Evolutionary conservation across 306 rosid species (phyloP), one percentile per base, ranked within the genome.

Genomic region (Canavalia gladiata): DNA sequence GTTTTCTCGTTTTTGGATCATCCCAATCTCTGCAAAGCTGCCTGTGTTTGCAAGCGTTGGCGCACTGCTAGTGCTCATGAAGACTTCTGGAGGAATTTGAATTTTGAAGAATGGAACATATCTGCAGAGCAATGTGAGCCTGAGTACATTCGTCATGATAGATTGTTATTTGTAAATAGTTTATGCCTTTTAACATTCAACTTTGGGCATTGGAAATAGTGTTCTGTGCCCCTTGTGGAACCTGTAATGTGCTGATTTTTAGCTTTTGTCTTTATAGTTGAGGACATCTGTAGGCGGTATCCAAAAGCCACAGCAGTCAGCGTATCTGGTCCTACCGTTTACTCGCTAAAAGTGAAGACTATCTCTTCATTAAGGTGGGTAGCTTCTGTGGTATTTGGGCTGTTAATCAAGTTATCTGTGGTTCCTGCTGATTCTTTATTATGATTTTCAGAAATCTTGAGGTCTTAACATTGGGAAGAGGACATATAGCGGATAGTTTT

Each of bases 1-100:
- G 98, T 94, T 52, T 94, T 94, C 90, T 94, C 98, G 72, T 94
- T 94, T 92, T 83, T 94, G 87, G 91, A 91, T 88, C 97, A 88
- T 79, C 68, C 68, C 64, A 87, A 88, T 87, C 98, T 94, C 41
- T 94, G 97, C 87, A 89, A 82, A 89, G 98, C 97, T 65, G 97
- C 95, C 74, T 82, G 86, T 35, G 98, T 94, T 49, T 94, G 98
- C 79, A 84, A 83, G 83, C 98, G 91, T 81, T 94, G 98, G 98
- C 85, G 92, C 81, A 76, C 88, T 73, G 97, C 97, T 50, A 90
- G 98, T 89, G 91, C 95, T 47, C 98, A 94, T 79, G 98, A 91
- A 77, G 98, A 90, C 81, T 94, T 94, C 78, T 94, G 98, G 98
- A 91, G 87, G 82, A 84, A 88, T 83, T 87, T 94, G 84, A 88